A percentile compares a stretch with the other conserved stretches of the same genome.
Evolutionary conservation across 2,329 filamentous ascomycete genomes (phyloP).

Genomic region (Aspergillus piperis): DNA sequence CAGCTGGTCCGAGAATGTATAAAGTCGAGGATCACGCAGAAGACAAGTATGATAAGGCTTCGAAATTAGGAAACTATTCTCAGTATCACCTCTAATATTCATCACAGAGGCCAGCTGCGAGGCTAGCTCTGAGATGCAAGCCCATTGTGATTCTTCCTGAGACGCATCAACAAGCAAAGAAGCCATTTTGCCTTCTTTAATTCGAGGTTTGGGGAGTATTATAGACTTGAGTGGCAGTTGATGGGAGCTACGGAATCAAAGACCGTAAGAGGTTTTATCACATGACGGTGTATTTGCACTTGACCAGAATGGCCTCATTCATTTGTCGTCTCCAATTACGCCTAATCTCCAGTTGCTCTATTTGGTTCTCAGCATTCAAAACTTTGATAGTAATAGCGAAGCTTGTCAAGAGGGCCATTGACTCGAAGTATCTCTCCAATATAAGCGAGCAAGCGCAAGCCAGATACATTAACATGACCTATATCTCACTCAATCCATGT

Average conservation of each 20-base stretch:
- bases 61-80: background rate
- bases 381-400: no score
- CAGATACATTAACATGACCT: no score
- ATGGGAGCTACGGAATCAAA: background rate
- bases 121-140: slow-evolving; percentile 9
- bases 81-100: background rate
- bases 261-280: background rate
- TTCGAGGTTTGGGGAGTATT: background rate
- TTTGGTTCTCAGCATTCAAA: no score
- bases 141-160: background rate
- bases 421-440: no score
- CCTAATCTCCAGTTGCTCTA: no score
- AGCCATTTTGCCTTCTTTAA: slow-evolving; percentile 4
- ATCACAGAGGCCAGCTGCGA: slow-evolving; percentile 8
- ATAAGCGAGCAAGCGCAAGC: no score
- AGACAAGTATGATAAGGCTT: slow-evolving; percentile 8
- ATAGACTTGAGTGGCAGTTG: background rate
- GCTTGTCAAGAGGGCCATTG: no score
- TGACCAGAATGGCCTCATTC: background rate
- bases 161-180: background rate
- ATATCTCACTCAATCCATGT: no score
- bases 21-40: background rate
- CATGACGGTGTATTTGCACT: background rate
- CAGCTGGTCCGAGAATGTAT: slow-evolving; percentile 7
- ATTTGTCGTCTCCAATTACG: background rate